Conservation (phyloP, 2,329 filamentous ascomycete species). For the Leptographium procerum region DNA sequence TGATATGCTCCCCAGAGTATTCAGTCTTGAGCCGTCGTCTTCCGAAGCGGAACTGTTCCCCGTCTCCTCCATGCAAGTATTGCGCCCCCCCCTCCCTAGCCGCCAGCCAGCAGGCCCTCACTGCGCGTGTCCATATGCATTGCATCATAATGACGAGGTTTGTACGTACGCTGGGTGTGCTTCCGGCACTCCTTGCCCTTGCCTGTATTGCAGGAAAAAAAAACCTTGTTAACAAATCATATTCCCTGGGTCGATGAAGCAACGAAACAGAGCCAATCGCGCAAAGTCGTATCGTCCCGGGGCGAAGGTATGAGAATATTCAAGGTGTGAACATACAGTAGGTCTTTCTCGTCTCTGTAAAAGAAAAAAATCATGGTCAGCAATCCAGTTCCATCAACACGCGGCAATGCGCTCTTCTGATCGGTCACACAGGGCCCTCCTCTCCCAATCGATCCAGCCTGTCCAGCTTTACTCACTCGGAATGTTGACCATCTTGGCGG, state of each 20-base stretch:
- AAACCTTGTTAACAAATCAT: slow-evolving; percentile 7
- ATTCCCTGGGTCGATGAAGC: not conserved
- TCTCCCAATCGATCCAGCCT: not conserved
- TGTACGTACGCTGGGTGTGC: slow-evolving; percentile 44
- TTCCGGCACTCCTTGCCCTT: slow-evolving; percentile 65
- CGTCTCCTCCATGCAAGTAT: not conserved
- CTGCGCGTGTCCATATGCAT: too few relatives aligned
- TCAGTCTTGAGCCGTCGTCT: too few relatives aligned
- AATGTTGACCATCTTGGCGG: slow-evolving; percentile 59
- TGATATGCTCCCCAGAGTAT: too few relatives aligned
- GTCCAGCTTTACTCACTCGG: slow-evolving; percentile 33
- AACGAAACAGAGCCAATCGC: not conserved
- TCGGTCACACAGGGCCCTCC: not conserved
- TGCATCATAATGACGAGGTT: not conserved
- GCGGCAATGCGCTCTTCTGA: not conserved
- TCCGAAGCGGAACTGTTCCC: not conserved
- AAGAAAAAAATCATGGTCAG: slow-evolving; percentile 5
- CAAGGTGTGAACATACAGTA: slow-evolving; percentile 9
- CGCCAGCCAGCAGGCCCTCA: too few relatives aligned
- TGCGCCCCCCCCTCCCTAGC: not conserved
- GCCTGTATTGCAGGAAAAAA: slow-evolving; percentile 44
- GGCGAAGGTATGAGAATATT: not conserved
- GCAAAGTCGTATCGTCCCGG: not conserved
- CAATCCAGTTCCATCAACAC: not conserved
- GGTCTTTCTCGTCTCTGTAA: slow-evolving; percentile 15